Conservation (phyloP, 2,329 filamentous ascomycete genomes). For the Fusarium sp. region DNA sequence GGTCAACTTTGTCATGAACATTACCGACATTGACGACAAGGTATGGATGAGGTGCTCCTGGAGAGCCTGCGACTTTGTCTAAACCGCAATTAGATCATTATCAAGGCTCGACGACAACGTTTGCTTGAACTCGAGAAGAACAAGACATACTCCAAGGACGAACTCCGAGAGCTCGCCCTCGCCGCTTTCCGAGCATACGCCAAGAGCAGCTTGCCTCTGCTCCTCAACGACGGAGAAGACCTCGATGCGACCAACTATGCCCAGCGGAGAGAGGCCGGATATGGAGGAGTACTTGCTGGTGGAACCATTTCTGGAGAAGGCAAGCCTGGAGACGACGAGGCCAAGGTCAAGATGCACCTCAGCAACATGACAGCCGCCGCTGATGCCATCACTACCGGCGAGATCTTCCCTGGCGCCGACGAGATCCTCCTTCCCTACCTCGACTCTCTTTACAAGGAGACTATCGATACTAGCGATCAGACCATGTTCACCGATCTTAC, state of each 20-base stretch:
- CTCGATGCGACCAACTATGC: constrained; percentile 61
- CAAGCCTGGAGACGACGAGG: constrained; percentile 76
- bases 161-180: constrained; percentile 57
- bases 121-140: constrained; percentile 80
- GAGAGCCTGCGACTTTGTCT: constrained; percentile 21
- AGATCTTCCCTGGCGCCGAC: constrained; percentile 63
- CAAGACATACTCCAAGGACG: constrained; percentile 63
- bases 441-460: constrained; percentile 71
- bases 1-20: constrained; percentile 90
- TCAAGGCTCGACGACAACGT: constrained; percentile 76
- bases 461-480: constrained; percentile 67
- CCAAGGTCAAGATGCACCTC: constrained; percentile 90
- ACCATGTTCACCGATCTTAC: constrained; percentile 87
- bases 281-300: constrained; percentile 63
- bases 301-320: constrained; percentile 64
- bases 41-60: constrained; percentile 47
- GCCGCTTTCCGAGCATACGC: constrained; percentile 65
- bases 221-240: constrained; percentile 54
- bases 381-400: constrained; percentile 56
- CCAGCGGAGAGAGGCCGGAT: constrained; percentile 59
- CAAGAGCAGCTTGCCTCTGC: constrained; percentile 61
- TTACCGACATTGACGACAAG: constrained; percentile 84
- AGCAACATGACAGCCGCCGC: constrained; percentile 65
- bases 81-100: constrained; percentile 58
- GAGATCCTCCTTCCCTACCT: constrained; percentile 82